Conservation (phyloP, 305 asterid species). For the Andrographis paniculata region DNA sequence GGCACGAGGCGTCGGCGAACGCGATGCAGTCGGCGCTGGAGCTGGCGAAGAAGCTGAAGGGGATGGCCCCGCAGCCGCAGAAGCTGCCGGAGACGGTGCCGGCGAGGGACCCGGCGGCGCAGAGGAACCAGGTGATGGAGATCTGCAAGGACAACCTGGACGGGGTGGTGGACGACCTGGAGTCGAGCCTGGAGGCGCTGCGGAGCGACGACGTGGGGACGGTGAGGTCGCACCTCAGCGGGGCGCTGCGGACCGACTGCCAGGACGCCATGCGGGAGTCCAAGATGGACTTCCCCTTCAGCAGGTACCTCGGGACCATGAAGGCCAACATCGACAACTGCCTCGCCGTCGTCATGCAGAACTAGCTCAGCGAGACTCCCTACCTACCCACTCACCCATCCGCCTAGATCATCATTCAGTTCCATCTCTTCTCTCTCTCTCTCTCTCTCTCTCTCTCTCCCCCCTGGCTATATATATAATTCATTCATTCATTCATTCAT, state of each 20-base stretch:
- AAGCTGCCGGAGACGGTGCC: conserved; percentile 10
- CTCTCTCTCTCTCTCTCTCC: no score
- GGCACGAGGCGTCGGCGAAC: conserved; percentile 20
- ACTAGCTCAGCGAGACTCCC: conserved; percentile 2
- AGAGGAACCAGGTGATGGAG: conserved; percentile 6
- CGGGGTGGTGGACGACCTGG: conserved; percentile 16
- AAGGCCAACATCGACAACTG: conserved; percentile 21
- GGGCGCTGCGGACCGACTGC: conserved; percentile 22
- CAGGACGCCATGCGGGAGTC: conserved; percentile 20
- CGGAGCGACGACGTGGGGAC: conserved; percentile 21
- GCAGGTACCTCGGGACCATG: conserved; percentile 10
- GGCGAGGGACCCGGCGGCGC: background rate
- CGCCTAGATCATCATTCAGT: background rate
- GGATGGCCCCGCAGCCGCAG: conserved; percentile 14
- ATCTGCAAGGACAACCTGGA: conserved; percentile 23
- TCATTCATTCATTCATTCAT: no score
- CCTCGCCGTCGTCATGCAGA: conserved; percentile 28
- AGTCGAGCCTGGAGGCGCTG: conserved; percentile 21
- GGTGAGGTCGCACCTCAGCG: conserved; percentile 19
- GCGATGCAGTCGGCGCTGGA: conserved; percentile 17
- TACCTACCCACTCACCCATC: no score
- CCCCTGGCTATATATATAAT: no score
- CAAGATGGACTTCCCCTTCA: conserved; percentile 16
- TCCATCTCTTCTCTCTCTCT: background rate
- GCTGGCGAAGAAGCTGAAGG: conserved; percentile 18